A percentile compares a stretch with the other conserved stretches of the same genome.
Conservation (phyloP, 805 yeast species). For the Candida gorgasii region DNA sequence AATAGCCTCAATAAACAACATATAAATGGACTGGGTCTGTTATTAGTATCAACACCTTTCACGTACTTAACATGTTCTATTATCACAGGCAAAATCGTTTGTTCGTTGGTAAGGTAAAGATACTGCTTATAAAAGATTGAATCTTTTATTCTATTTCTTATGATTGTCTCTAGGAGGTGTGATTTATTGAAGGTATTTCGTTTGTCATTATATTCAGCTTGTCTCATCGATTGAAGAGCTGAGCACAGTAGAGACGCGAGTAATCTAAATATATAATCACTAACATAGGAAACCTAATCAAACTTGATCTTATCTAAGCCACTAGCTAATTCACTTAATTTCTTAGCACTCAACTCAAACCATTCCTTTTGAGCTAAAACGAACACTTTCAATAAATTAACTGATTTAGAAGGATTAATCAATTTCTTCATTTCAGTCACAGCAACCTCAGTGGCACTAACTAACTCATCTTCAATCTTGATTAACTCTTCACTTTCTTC, state of each 20-base stretch:
- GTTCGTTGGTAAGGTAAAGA: constrained; percentile 41
- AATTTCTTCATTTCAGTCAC: constrained; percentile 77
- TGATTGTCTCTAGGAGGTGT: constrained; percentile 40
- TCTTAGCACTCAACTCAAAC: constrained; percentile 35
- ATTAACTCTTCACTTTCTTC: constrained; percentile 54
- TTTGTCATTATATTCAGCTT: constrained; percentile 25
- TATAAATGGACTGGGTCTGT: constrained; percentile 70
- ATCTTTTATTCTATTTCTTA: constrained; percentile 44
- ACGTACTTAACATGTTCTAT: constrained; percentile 41
- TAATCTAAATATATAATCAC: neutral
- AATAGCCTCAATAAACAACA: constrained; percentile 74
- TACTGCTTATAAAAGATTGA: constrained; percentile 45
- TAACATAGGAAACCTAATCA: constrained; percentile 30
- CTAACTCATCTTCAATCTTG: constrained; percentile 72
- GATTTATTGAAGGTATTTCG: constrained; percentile 29
- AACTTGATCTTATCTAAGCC: constrained; percentile 36
- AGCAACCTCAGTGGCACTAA: constrained; percentile 73
- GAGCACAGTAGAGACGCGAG: neutral
- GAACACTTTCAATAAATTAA: constrained; percentile 64
- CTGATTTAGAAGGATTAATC: constrained; percentile 64
- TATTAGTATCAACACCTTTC: constrained; percentile 59
- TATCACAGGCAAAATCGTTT: constrained; percentile 36
- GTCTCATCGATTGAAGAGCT: constrained; percentile 1
- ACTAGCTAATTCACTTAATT: constrained; percentile 30
- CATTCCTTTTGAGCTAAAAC: constrained; percentile 68